These are phyloP conservation scores for Tremellales sp. DNA, from an alignment of 1,284 basidiomycete genomes.

Conservation along the genomic window DNA sequence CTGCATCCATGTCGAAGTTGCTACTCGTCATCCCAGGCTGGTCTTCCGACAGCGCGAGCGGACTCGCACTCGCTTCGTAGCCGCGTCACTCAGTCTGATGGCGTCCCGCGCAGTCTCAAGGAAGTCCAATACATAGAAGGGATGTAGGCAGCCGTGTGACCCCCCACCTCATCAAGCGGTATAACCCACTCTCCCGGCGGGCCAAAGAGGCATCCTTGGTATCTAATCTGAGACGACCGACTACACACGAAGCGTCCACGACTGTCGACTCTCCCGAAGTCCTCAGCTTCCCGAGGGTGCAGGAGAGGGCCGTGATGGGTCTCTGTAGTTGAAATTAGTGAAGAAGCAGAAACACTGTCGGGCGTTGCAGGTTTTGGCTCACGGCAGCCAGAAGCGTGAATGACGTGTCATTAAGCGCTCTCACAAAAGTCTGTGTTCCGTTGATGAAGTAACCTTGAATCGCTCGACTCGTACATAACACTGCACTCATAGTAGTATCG, in stretches of 20 bases:
- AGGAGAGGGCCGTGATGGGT: conserved; percentile 15
- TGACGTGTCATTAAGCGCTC: conserved; percentile 3
- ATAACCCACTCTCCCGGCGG: conserved; percentile 14
- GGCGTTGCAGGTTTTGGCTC: neutral
- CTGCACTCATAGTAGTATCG: neutral
- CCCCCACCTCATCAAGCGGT: conserved; percentile 17
- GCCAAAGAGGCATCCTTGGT: conserved; percentile 25
- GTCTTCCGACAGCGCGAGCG: too few species aligned
- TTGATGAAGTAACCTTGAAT: too few species aligned
- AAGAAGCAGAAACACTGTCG: neutral
- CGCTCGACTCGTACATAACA: too few species aligned
- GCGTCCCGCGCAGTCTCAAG: too few species aligned
- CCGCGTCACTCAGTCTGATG: too few species aligned
- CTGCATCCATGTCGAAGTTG: too few species aligned
- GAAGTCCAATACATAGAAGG: neutral
- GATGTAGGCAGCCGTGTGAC: conserved; percentile 27
- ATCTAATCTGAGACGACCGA: conserved; percentile 16
- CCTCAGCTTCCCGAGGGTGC: too few species aligned
- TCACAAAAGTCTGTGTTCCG: neutral
- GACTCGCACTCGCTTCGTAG: too few species aligned
- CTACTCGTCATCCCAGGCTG: too few species aligned
- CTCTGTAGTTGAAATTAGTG: conserved; percentile 10
- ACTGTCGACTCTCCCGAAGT: conserved; percentile 27
- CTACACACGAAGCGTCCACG: conserved; percentile 6
- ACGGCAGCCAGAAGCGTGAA: neutral